These are phyloP conservation scores for Colletotrichum costaricense DNA, from an alignment of 2,329 filamentous ascomycete species.

Conservation along the genomic window DNA sequence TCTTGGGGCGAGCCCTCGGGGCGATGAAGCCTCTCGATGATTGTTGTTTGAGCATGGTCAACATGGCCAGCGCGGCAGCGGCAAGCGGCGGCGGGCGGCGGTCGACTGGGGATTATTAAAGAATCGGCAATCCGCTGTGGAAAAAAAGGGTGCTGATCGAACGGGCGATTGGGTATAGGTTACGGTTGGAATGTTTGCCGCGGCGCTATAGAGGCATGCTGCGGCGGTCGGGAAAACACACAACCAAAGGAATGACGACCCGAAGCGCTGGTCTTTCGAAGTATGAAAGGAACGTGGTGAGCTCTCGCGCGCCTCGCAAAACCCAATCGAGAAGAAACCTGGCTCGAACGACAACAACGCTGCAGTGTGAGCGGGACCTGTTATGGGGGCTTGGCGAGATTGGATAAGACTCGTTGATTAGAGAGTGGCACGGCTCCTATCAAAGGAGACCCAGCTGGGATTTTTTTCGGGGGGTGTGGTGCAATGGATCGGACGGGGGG, in stretches of 20 bases:
- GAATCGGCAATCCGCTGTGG: background rate
- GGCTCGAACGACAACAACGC: conserved; percentile 9
- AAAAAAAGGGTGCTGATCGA: conserved; percentile 3
- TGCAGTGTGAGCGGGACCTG: conserved; percentile 13
- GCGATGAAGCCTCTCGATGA: conserved; percentile 37
- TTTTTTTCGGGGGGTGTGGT: conserved; percentile 32
- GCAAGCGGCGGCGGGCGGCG: conserved; percentile 6
- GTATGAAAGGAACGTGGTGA: background rate
- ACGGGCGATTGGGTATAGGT: conserved; percentile 1
- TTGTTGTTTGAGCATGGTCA: conserved; percentile 43
- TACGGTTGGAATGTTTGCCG: conserved; percentile 11
- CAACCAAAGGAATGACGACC: conserved; percentile 20
- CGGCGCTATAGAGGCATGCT: conserved; percentile 33
- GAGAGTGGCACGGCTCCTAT: conserved; percentile 49
- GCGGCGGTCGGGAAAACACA: conserved; percentile 3
- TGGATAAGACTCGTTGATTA: conserved; percentile 32
- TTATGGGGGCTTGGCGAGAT: conserved; percentile 27
- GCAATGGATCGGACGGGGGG: background rate
- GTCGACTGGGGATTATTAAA: background rate
- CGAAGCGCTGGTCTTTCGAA: conserved; percentile 2
- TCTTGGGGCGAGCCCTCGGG: conserved; percentile 53
- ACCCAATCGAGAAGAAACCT: conserved; percentile 22
- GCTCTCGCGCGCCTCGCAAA: background rate
- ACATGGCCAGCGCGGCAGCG: conserved; percentile 16
- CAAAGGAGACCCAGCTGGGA: conserved; percentile 44